Base-by-base conservation (phyloP, 192 early-diverging fungal genomes). In the Coemansia sp. region DNA sequence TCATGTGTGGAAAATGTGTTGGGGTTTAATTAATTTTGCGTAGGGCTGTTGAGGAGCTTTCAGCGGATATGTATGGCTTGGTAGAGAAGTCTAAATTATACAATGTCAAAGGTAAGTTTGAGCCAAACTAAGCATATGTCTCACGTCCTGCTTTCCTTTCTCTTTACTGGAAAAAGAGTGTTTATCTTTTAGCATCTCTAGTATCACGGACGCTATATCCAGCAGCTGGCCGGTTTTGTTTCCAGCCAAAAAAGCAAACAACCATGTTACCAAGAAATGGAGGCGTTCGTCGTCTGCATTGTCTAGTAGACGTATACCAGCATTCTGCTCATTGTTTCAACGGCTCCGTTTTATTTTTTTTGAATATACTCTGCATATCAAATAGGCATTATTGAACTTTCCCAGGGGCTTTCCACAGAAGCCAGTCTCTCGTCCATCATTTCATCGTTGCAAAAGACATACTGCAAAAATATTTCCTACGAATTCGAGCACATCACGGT, bases 401-500 rank as follows among this genome's bases (percentile, higher is more conserved):
- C 69, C 20, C 61, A 64, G 10, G 56, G 56, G 7, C 56, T 69
- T 3, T 51, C 72, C 1, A 4, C 54, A 7, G 61, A 45, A 3
- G 54, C 67, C n/a, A 75, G 68, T 30, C 66, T 80, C 10, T 68
- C 63, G 0, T 66, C 65, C 3, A 80, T 80, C 42, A 52, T 80
- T 12, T 25, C 60, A 12, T 63, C 62, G 32, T 62, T 98, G 49
- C 82, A 89, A 56, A 83, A 75, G 52, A 85, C 84, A 0, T 93
- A 93, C 68, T 90, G 90, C 73, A 86, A 86, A 14, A 86, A 88
- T 14, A 93, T 96, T 62, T 92, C 93, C 10, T 96, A 94, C 76
- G 96, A 98, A 76, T 98, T 96, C 82, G 86, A 85, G 62, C 96
- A 98, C 66, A 85, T 96, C 22, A 88, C 91, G 7, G 90, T 72